Percentiles rank a stretch among this genome's conserved stretches.
phyloP scores from a whole-genome alignment of 202 grass and related monocot species.

The Saccharum hybrid region DNA sequence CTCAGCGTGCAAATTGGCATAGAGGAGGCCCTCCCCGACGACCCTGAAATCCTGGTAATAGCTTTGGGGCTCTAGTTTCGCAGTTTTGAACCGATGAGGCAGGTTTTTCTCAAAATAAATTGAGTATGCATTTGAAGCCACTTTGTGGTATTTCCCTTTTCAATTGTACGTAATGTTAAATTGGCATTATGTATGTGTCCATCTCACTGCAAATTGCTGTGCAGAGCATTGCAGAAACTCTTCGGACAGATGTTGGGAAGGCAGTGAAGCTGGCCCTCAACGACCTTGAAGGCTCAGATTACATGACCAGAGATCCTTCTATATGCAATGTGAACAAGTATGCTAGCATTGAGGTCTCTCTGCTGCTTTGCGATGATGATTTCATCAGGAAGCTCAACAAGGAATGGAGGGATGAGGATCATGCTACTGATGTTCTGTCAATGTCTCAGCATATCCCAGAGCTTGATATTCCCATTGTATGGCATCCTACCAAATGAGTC shows the following conservation, averaged over 20 bases:
- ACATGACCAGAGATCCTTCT: constrained; percentile 69
- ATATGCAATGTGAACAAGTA: constrained; percentile 63
- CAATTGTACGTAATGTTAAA: constrained; percentile 6
- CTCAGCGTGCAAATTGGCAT: constrained; percentile 82
- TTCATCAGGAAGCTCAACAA: constrained; percentile 89
- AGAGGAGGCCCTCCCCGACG: constrained; percentile 72
- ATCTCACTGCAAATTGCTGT: constrained; percentile 19
- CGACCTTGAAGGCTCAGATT: constrained; percentile 46
- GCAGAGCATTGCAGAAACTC: constrained; percentile 74
- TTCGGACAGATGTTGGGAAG: constrained; percentile 63
- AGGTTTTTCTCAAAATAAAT: background rate
- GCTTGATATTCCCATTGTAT: constrained; percentile 73
- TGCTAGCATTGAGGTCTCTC: constrained; percentile 62
- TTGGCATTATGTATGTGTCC: background rate
- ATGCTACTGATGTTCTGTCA: constrained; percentile 77
- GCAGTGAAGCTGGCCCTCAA: constrained; percentile 69
- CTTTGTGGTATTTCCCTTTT: background rate
- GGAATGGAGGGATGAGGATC: constrained; percentile 80
- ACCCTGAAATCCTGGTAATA: constrained; percentile 64
- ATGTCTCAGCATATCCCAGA: constrained; percentile 86
- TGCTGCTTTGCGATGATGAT: constrained; percentile 76
- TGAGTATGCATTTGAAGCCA: constrained; percentile 16
- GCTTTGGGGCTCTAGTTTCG: background rate
- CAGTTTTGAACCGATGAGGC: background rate
- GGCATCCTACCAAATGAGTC: constrained; percentile 16